Conservation (phyloP, 768 basidiomycete genomes). For the Mrakia blollopis region DNA sequence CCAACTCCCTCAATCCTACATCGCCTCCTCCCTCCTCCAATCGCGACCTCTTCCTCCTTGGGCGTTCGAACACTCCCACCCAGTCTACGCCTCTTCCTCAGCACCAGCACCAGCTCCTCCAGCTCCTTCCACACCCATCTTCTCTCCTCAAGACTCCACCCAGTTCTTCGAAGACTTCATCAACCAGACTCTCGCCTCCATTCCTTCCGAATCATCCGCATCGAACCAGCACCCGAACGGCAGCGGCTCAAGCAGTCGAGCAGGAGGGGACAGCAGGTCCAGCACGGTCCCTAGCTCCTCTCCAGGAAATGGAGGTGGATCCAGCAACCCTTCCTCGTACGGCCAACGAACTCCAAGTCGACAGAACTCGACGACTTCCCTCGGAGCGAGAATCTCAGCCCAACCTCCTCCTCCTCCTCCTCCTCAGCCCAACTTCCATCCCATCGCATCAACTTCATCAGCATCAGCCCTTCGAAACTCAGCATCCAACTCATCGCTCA, state of each 20-base stretch:
- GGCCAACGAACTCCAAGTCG: not conserved
- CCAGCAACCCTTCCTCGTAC: not conserved
- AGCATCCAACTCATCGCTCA: not conserved
- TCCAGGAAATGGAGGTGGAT: no score
- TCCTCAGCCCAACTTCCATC: not conserved
- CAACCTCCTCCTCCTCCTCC: not conserved
- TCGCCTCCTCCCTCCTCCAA: slow-evolving; percentile 13
- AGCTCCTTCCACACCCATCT: slow-evolving; percentile 32
- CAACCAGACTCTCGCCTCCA: slow-evolving; percentile 38
- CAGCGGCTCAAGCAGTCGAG: slow-evolving; percentile 34
- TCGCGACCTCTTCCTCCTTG: not conserved
- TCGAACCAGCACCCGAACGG: slow-evolving; percentile 19
- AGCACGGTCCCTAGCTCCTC: slow-evolving; percentile 46
- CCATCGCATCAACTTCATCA: not conserved
- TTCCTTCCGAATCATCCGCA: slow-evolving; percentile 48
- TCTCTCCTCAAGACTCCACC: slow-evolving; percentile 47
- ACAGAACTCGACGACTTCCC: not conserved
- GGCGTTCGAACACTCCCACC: not conserved
- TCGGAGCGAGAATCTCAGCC: not conserved
- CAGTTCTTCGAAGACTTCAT: slow-evolving; percentile 28
- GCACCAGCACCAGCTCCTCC: not conserved
- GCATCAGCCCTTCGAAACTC: not conserved
- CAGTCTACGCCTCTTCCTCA: not conserved
- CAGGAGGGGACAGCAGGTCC: slow-evolving; percentile 45
- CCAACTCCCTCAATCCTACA: slow-evolving; percentile 1